Base-by-base conservation (phyloP, 2,329 filamentous ascomycete species). In the Colletotrichum caudatum region DNA sequence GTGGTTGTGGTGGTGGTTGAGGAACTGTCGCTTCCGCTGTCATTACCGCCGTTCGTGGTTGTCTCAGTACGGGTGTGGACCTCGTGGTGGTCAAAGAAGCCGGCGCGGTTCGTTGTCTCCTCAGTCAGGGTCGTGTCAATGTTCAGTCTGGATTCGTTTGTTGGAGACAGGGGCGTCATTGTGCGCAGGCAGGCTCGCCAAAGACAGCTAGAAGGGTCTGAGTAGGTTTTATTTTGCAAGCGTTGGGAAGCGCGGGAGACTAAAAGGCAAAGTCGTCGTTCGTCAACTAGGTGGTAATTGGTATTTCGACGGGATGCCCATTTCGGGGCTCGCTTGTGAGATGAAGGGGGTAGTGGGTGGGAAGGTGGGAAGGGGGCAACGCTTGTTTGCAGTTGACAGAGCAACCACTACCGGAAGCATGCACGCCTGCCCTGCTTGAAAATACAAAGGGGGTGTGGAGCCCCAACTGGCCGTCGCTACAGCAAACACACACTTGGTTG, bases 101-200 rank as follows among this genome's bases (percentile, higher is more conserved):
- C 76, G 68, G 75, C 76, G 54, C 75, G 77, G 68, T 60, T 77
- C 33, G 78, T 74, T 37, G 77, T 73, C 51, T 80, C 78, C 69
- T 72, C 53, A 54, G 37, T 64, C 5, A 54, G 61, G 50, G 48
- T 46, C 26, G 61, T 64, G 9, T 50, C 50, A 56, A 77, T 74
- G 75, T 84, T 84, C 66, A 85, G 78, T 66, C 77, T 78, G 68
- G 80, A 78, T 76, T 79, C 81, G 57, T 77, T 78, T 59, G 79
- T 78, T 68, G 81, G 81, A 73, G 80, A 82, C 71, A 85, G 77
- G 61, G 84, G 83, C 76, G 80, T 79, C 82, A 82, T 84, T 69
- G 56, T 76, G 71, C 62, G 66, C 60, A 46, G 51, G 37, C 61
- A 46, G 51, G 37, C 50, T 56, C 66, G 51, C 66, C 66, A 62